Percentiles rank a stretch among this genome's conserved stretches.
Conservation (phyloP, 768 basidiomycete species). For the Xanthoconium purpureum region DNA sequence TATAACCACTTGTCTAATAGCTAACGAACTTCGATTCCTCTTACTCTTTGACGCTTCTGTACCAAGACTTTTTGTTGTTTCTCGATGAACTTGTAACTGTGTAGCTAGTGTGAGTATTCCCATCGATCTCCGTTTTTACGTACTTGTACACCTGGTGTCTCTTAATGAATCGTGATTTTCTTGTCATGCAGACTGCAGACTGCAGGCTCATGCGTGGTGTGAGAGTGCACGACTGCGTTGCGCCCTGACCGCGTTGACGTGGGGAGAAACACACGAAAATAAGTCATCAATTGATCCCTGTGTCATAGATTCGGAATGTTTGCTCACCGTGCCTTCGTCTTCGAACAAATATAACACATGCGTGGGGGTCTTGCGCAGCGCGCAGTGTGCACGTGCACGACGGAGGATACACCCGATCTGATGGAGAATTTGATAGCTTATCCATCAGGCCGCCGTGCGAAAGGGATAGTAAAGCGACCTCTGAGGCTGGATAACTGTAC, state of each 20-base stretch:
- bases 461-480: neutral
- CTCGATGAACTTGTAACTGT: neutral
- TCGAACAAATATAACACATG: neutral
- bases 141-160: neutral
- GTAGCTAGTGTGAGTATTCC: neutral
- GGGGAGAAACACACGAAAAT: neutral
- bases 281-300: neutral
- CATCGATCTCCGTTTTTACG: neutral
- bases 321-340: neutral
- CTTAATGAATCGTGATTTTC: neutral
- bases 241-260: no score
- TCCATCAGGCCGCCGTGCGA: no score
- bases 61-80: neutral
- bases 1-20: neutral
- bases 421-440: no score
- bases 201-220: neutral
- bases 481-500: neutral
- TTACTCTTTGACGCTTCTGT: neutral
- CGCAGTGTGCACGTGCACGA: no score
- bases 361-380: no score
- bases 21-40: conserved; percentile 1
- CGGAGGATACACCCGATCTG: no score
- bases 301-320: neutral
- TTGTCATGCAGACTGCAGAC: no score
- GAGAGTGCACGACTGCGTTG: neutral